A percentile compares a stretch with the other conserved stretches of the same genome.
These are phyloP conservation scores for Trametes hirsuta DNA, from an alignment of 1,284 basidiomycete genomes.

Conservation along the genomic window DNA sequence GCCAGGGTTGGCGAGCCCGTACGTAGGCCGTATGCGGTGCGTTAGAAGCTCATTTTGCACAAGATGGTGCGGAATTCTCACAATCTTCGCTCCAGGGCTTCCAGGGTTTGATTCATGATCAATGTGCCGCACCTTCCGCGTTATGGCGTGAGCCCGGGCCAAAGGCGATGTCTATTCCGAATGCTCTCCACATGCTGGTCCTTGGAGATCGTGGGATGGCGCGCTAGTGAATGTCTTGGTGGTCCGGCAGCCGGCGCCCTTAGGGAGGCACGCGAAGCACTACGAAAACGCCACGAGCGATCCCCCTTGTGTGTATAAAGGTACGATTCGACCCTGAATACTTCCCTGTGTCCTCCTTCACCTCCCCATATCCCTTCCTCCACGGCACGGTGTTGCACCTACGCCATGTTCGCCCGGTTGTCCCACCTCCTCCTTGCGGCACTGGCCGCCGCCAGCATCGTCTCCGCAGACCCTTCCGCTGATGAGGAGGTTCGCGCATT, in stretches of 20 bases:
- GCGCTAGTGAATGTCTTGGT: neutral
- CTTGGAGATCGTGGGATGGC: slow-evolving; percentile 9
- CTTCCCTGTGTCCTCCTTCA: neutral
- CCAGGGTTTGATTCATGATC: neutral
- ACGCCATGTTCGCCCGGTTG: slow-evolving; percentile 17
- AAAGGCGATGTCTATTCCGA: neutral
- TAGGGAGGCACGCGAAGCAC: neutral
- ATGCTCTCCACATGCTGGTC: slow-evolving; percentile 1
- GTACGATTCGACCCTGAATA: neutral
- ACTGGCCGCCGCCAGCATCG: slow-evolving; percentile 12
- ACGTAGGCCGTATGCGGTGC: slow-evolving; percentile 1
- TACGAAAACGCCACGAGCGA: neutral
- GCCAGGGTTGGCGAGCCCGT: neutral
- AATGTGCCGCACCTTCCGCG: slow-evolving; percentile 2
- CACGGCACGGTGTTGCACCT: neutral
- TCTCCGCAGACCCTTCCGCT: slow-evolving; percentile 4
- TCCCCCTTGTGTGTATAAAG: slow-evolving; percentile 14
- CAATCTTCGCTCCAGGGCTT: neutral
- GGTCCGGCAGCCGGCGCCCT: neutral
- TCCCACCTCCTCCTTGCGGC: slow-evolving; percentile 17
- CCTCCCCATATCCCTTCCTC: neutral
- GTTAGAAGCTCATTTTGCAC: slow-evolving; percentile 1
- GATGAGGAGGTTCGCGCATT: slow-evolving; percentile 21
- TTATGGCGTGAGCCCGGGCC: neutral
- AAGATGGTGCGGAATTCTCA: neutral